Base-by-base conservation (phyloP, 805 yeast species). In the Jamesozyma gamospora region DNA sequence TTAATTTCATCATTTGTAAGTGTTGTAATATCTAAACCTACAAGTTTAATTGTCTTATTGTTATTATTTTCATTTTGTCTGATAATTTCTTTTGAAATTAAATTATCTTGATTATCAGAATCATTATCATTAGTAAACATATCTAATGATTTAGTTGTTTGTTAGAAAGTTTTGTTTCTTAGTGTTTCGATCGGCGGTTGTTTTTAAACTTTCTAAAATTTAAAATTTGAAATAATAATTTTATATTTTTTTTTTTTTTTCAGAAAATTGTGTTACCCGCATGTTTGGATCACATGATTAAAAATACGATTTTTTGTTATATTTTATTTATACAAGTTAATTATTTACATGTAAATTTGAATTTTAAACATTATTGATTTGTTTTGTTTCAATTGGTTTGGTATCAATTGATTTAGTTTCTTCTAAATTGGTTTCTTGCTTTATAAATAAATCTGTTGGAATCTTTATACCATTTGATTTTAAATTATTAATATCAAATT, bases 31-130 rank as follows among this genome's bases (percentile, higher is more conserved):
- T 64, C 63, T 34, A 68, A 49, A 11, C 63, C 69, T 5, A 62
- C 61, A 36, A 70, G 56, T 45, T 65, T 66, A 39, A 70, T 54
- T 5, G 60, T 64, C 11, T 36, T 14, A n/a, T 24, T 31, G 13
- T 30, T 39, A 14, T 17, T 34, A 11, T n/a, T 30, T 13, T 13
- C 28, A 10, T 37, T 38, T 17, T 46, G 41, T 28, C 38, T 39
- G 4, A 27, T 36, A 67, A 69, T 37, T 86, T 87, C 11, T 56
- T 74, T 32, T 74, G 82, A 77, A 69, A 73, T 47, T 69, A 76
- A 10, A 17, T 21, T 35, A 5, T 45, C 43, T 32, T 32, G 26
- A 32, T 19, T 19, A 13, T 8, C 18, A 18, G 25, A 8, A 30
- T 28, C 15, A 11, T 11, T 28, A 12, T 28, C 30, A n/a, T 28